Conservation (phyloP, 768 basidiomycete genomes). For the Lactifluus volemus region DNA sequence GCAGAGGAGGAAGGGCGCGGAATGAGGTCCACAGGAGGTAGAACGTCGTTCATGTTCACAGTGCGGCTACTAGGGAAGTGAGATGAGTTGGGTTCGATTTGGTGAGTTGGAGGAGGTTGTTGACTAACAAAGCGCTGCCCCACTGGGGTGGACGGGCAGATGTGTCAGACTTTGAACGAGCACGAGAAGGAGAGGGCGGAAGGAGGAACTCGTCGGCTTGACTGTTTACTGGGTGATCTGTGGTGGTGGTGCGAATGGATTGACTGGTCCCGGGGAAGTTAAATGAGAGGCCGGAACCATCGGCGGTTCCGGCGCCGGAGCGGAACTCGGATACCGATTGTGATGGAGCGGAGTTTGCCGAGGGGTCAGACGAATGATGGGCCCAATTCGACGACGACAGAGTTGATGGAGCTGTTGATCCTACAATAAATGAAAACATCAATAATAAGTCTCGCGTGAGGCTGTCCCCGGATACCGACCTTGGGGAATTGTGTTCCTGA, state of each 20-base stretch:
- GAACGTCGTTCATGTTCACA: constrained; percentile 16
- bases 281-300: constrained; percentile 13
- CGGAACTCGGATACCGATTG: constrained; percentile 7
- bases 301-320: constrained; percentile 13
- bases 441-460: constrained; percentile 1
- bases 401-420: constrained; percentile 19
- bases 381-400: constrained; percentile 14
- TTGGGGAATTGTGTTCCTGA: constrained; percentile 45
- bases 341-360: constrained; percentile 18
- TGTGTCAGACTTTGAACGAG: constrained; percentile 19
- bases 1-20: constrained; percentile 16
- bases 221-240: constrained; percentile 8
- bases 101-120: not conserved
- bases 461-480: constrained; percentile 32
- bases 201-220: constrained; percentile 17
- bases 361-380: constrained; percentile 22
- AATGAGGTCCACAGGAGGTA: constrained; percentile 9
- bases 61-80: not conserved
- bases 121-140: constrained; percentile 3
- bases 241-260: not conserved
- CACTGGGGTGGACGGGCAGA: constrained; percentile 18
- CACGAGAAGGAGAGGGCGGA: constrained; percentile 19
- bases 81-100: not conserved
- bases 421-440: constrained; percentile 11
- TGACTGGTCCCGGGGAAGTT: constrained; percentile 11